Evolutionary conservation across 129 eudicot genomes (phyloP), one percentile per base, ranked within the genome.

Genomic region (Tagetes patula): DNA sequence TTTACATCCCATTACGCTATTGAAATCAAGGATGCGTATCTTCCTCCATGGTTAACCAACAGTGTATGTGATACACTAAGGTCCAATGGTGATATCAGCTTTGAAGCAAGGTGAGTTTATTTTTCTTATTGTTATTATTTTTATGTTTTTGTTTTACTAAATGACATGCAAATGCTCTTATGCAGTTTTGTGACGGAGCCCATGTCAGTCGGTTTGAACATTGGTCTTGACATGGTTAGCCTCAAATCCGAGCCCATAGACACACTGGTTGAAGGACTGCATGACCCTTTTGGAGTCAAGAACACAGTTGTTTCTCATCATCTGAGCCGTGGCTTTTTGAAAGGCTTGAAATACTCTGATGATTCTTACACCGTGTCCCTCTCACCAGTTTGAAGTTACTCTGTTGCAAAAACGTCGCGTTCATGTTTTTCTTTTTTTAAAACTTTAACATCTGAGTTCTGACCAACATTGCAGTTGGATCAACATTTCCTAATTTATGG

Each of bases 11-110:
- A 89, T 80, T 88, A 88, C 79, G 85, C 82, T 74, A 77, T 95
- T 75, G 99, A 95, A 84, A 83, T 95, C 63, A 90, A 82, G 70
- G 99, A 85, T 82, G 81, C 88, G 1, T 90, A 81, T 86, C 84
- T 95, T 73, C 96, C 99, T 4, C 99, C 97, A 73, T 95, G 99
- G 99, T 78, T 85, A 79, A 75, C 85, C 74, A 72, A 81, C 77
- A 73, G 77, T 68, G 67, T 91, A 38, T 95, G 94, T 58, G 83
- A 83, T 70, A 82, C 84, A 31, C 72, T 95, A 64, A 60, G 69
- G 73, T 85, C 94, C 3, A 81, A 83, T 64, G 91, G 89, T n/a
- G 74, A 73, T 68, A 85, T 54, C 65, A 83, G 70, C 69, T 95
- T 91, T 73, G 97, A 95, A 60, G 85, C 91, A 82, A 90, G 91